These are phyloP conservation scores for Pichia nakasei DNA, from an alignment of 805 yeast genomes.

Conservation along the genomic window DNA sequence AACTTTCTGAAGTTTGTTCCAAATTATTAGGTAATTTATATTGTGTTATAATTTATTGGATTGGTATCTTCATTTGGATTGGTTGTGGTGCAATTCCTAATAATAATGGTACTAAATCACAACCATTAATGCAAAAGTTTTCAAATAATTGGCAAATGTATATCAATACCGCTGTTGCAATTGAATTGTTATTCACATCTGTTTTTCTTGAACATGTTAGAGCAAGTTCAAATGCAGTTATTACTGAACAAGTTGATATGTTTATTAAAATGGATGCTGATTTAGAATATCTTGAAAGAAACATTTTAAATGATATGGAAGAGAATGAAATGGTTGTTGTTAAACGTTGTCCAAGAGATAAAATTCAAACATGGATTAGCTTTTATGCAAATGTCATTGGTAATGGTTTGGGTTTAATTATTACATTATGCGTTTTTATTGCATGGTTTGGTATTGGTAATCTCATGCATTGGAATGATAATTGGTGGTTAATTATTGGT, in stretches of 20 bases:
- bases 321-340: constrained; percentile 24
- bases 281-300: constrained; percentile 18
- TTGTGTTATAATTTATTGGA: constrained; percentile 29
- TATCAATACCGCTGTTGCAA: constrained; percentile 35
- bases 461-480: constrained; percentile 28
- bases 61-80: constrained; percentile 31
- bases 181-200: constrained; percentile 27
- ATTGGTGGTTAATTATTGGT: constrained; percentile 41
- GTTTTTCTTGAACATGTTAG: constrained; percentile 33
- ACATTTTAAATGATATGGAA: background rate
- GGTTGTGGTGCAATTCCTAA: constrained; percentile 27
- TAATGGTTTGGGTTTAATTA: constrained; percentile 31
- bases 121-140: constrained; percentile 17
- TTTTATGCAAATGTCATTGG: constrained; percentile 36
- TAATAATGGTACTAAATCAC: constrained; percentile 4
- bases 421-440: constrained; percentile 27
- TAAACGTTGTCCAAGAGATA: constrained; percentile 15
- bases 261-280: constrained; percentile 22
- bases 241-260: constrained; percentile 14
- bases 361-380: constrained; percentile 10
- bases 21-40: constrained; percentile 26
- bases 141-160: constrained; percentile 34
- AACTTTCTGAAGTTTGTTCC: constrained; percentile 20
- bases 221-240: constrained; percentile 28
- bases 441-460: constrained; percentile 32